Percentiles rank a stretch among this genome's conserved stretches.
Conservation (phyloP, 208 protist species). For the Phytomonas sp. region DNA sequence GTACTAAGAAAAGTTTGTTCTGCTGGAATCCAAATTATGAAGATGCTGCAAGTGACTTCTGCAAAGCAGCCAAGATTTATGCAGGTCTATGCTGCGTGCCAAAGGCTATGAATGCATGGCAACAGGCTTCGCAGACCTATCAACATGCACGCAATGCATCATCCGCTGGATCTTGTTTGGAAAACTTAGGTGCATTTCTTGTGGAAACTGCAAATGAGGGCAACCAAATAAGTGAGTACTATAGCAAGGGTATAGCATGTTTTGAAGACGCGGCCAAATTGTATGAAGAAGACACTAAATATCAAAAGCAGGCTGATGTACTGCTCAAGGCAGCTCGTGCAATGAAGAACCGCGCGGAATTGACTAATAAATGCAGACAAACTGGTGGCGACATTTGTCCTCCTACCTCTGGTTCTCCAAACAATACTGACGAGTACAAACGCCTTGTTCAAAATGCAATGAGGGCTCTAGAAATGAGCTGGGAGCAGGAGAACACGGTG, state of each 20-base stretch:
- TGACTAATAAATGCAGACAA: background rate
- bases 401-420: background rate
- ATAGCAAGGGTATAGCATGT: constrained; percentile 19
- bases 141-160: constrained; percentile 38
- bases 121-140: constrained; percentile 27
- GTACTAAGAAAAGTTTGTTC: constrained; percentile 39
- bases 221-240: background rate
- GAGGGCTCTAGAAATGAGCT: constrained; percentile 30
- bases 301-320: constrained; percentile 18
- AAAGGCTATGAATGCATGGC: constrained; percentile 37
- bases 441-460: constrained; percentile 22
- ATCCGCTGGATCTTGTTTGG: constrained; percentile 40
- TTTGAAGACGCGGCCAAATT: constrained; percentile 27
- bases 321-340: constrained; percentile 22
- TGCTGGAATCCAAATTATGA: constrained; percentile 50
- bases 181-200: constrained; percentile 30
- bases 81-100: constrained; percentile 24
- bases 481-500: constrained; percentile 23
- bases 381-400: background rate
- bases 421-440: constrained; percentile 11
- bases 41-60: constrained; percentile 50
- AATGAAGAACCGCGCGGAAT: background rate
- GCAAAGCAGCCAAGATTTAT: constrained; percentile 68
- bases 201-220: background rate
- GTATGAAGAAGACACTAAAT: constrained; percentile 21